Percentiles rank a stretch among this genome's conserved stretches.
Evolutionary conservation across 2,329 filamentous ascomycete species (phyloP).

Genomic region (Sclerotinia trifoliorum): DNA sequence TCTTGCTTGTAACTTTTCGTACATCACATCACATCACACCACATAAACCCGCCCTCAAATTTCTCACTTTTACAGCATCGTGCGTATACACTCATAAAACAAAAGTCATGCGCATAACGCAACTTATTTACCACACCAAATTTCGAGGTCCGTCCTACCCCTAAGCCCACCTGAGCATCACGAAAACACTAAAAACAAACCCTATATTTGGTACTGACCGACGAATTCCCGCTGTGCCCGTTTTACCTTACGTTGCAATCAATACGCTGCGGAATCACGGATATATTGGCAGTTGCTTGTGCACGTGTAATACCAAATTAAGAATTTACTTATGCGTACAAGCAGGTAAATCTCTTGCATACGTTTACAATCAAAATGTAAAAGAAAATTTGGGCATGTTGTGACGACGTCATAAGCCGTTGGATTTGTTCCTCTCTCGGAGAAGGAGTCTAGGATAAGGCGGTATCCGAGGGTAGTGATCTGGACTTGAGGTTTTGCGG

Average conservation of each 20-base stretch:
- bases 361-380: background rate
- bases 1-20: slow-evolving; percentile 16
- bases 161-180: slow-evolving; percentile 6
- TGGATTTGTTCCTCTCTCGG: background rate
- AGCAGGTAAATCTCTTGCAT: background rate
- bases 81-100: slow-evolving; percentile 13
- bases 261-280: background rate
- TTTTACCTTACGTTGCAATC: background rate
- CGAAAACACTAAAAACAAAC: background rate
- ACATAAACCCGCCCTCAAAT: background rate
- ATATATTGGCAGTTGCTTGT: background rate
- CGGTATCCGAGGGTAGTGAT: slow-evolving; percentile 1
- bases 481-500: slow-evolving; percentile 1
- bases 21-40: slow-evolving; percentile 12
- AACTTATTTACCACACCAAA: background rate
- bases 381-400: background rate
- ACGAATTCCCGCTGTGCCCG: slow-evolving; percentile 1
- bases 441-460: background rate
- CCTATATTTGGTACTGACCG: background rate
- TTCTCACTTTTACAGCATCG: background rate
- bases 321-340: background rate
- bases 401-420: slow-evolving; percentile 3
- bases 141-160: background rate
- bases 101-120: slow-evolving; percentile 18
- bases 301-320: background rate